Evolutionary conservation across 139 green algal species (phyloP), one percentile per base, ranked within the genome.

Genomic region (Micromonas commoda): DNA sequence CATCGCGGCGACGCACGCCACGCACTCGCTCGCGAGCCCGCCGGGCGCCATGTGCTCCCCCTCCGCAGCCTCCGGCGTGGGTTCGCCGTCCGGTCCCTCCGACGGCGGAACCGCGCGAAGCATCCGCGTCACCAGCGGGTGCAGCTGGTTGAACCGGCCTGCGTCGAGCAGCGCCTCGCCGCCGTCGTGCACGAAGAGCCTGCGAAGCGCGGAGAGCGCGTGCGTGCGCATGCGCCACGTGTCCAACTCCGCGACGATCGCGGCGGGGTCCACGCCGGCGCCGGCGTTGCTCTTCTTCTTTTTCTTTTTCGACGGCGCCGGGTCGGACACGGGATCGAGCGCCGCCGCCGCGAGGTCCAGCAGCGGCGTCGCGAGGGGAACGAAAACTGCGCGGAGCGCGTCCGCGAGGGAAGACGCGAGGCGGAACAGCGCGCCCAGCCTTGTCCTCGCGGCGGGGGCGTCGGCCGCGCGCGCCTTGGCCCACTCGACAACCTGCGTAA

Each of bases 401-500:
- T 78, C 71, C 29, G 71, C 71, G 2, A 78, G 31, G 20, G 53
- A 45, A 0, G 31, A 20, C 4, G 71, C 23, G 21, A 78, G 45
- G n/a, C 71, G 53, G 28, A 78, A 68, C 53, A 78, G 61, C 52
- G 71, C 71, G 29, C 51, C 52, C 24, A 75, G 38, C 20, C 68
- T 35, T 37, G 37, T 33, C 53, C 68, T 38, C 35, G 68, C 33
- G 3, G 33, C 68, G 24, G n/a, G 20, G 19, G 37, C 38, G 2
- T 75, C 68, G 37, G 37, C 35, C 52, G 68, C 35, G 37, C 68
- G 37, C 37, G 68, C 68, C 35, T 39, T 38, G 6, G 68, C 68
- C 68, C 68, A 75, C 68, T 75, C 68, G 0, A 75, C 68, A 24
- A 38, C 52, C 20, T 75, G 37, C 6, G 33, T 21, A 24, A 63